These are phyloP conservation scores for Lyophyllum semitale DNA, from an alignment of 768 basidiomycete genomes.

Conservation along the genomic window DNA sequence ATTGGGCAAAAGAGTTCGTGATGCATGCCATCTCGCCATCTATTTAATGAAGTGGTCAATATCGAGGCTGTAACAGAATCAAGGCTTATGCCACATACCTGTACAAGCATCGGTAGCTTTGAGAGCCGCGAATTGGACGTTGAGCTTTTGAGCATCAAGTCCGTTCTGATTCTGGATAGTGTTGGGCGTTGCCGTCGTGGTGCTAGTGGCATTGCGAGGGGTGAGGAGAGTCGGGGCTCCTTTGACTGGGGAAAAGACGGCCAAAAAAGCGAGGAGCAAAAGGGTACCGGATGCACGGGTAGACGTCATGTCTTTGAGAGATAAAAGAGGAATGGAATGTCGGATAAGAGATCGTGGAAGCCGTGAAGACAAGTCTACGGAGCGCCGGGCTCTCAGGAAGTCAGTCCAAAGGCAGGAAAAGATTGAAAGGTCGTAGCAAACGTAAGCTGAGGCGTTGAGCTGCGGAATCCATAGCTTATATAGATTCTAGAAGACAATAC, in stretches of 20 bases:
- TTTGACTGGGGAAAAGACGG: conserved; percentile 31
- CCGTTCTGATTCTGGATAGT: conserved; percentile 39
- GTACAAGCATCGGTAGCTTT: conserved; percentile 47
- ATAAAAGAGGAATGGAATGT: not conserved
- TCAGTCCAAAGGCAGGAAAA: not conserved
- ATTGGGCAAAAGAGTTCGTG: conserved; percentile 42
- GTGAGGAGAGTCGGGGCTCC: conserved; percentile 32
- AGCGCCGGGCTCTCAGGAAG: conserved; percentile 22
- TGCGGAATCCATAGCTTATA: conserved; percentile 5
- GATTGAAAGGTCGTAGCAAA: not conserved
- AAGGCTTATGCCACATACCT: conserved; percentile 28
- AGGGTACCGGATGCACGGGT: conserved; percentile 6
- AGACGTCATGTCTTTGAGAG: conserved; percentile 5
- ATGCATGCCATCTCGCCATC: conserved; percentile 44
- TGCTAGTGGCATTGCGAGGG: conserved; percentile 23
- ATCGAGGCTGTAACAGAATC: conserved; percentile 8
- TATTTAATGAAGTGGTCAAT: conserved; percentile 28
- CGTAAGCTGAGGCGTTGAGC: not conserved
- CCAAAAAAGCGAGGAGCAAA: conserved; percentile 21
- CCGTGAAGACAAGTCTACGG: conserved; percentile 18
- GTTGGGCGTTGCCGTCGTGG: conserved; percentile 8
- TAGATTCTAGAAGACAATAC: conserved; percentile 15
- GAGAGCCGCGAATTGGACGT: conserved; percentile 47
- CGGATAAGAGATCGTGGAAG: conserved; percentile 15
- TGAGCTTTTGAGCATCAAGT: conserved; percentile 50